A percentile compares a stretch with the other conserved stretches of the same genome.
Evolutionary conservation across 225 moss, liverwort and hornwort species (phyloP).

Genomic region (Straminergon stramineum): DNA sequence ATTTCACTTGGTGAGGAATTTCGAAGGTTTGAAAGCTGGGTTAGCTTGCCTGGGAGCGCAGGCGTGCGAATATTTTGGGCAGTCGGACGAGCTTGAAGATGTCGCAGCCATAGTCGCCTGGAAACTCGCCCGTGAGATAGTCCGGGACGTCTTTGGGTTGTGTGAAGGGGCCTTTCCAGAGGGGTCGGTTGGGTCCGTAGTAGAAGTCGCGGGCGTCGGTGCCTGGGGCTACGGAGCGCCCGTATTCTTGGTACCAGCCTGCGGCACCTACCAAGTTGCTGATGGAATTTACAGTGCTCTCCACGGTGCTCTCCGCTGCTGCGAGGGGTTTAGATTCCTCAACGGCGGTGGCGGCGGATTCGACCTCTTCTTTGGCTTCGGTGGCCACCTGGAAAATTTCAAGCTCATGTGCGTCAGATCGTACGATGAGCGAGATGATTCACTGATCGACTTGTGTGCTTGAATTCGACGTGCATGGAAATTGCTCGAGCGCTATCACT

Average conservation of each 20-base stretch:
- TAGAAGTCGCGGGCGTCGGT: conserved; percentile 16
- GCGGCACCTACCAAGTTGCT: neutral
- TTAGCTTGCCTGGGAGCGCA: conserved; percentile 5
- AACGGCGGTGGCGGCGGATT: neutral
- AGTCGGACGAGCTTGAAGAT: conserved; percentile 21
- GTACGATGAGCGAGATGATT: neutral
- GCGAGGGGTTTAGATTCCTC: neutral
- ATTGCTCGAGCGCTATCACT: neutral
- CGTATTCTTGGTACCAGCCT: conserved; percentile 36
- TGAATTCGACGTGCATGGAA: neutral
- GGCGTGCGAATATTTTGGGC: neutral
- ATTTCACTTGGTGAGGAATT: neutral
- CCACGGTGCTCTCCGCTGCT: neutral
- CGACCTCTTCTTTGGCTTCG: neutral
- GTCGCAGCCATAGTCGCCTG: conserved; percentile 51
- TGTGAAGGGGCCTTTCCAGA: conserved; percentile 39
- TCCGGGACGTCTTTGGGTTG: conserved; percentile 22
- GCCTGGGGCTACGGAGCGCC: conserved; percentile 7
- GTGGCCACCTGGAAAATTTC: neutral
- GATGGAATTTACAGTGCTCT: neutral
- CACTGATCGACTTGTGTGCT: neutral
- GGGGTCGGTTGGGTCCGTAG: conserved; percentile 27
- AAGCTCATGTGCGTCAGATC: neutral
- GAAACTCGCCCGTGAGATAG: conserved; percentile 31
- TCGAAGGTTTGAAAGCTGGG: neutral